Evolutionary conservation across 1,139 yeast genomes (phyloP), one percentile per base, ranked within the genome.

Genomic region (Taiozyma sp.): DNA sequence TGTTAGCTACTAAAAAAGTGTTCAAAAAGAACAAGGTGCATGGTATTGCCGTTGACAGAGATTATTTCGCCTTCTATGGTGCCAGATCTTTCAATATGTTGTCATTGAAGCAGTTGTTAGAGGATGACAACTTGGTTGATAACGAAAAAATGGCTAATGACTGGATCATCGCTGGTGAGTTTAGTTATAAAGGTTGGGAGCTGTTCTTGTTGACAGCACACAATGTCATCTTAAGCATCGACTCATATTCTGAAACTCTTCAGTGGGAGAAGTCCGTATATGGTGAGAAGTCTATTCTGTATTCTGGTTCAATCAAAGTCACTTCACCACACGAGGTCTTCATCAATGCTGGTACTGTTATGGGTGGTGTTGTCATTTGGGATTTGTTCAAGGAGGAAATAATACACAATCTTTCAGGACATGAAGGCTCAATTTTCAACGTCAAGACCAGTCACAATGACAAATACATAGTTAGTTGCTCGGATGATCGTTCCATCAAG

Each of bases 341-440:
- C 11, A 73, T 89, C 13, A 89, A 89, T 28, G 91, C 97, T 0
- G 98, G 98, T 26, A 93, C 99, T 0, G 97, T 93, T 1, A 83
- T 91, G 83, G 83, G 85, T 48, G 97, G 97, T 3, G 84, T 88
- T 1, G 72, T 88, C 7, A 70, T 90, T 1, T 93, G 98, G 98
- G 80, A 82, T 49, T 65, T 80, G 48, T 58, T 62, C 32, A 64
- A 74, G 2, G 69, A 75, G 11, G 56, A 72, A 42, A 71, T 85
- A 10, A 40, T 81, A 1, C 81, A 83, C 57, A 77, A 75, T 42
- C 72, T 91, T 50, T 76, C 77, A 0, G 85, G 82, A 2, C 99
- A 93, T 65, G 91, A 86, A 64, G 98, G 98, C 1, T 87, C 97
- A 0, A 89, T 93, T 41, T 93, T 93, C 67, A 89, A 88, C 16